A percentile compares a stretch with the other conserved stretches of the same genome.
These are phyloP conservation scores for Aspergillus carlsbadensis DNA, from an alignment of 495 filamentous ascomycete genomes.

Conservation along the genomic window DNA sequence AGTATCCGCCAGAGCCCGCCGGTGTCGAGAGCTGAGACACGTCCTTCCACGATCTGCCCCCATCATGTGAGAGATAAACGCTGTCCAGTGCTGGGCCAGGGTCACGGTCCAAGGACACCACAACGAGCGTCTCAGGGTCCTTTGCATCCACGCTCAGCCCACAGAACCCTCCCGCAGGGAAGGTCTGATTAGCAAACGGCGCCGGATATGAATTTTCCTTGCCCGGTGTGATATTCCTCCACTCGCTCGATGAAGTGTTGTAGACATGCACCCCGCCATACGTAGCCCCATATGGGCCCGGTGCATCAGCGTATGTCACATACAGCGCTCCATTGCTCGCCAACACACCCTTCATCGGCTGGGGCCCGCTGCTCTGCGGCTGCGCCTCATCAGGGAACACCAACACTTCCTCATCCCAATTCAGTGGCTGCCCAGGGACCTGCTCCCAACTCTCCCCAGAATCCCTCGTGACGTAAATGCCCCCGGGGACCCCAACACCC, in stretches of 20 bases:
- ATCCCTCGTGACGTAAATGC: constrained; percentile 15
- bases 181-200: constrained; percentile 13
- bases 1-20: constrained; percentile 34
- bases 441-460: constrained; percentile 16
- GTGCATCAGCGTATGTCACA: constrained; percentile 19
- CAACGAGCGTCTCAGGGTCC: constrained; percentile 18
- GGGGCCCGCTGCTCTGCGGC: constrained; percentile 16
- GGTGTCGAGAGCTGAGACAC: constrained; percentile 19
- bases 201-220: constrained; percentile 14
- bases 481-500: constrained; percentile 14
- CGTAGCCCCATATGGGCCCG: constrained; percentile 13
- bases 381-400: constrained; percentile 15
- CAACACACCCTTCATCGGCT: constrained; percentile 19
- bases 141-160: constrained; percentile 17
- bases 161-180: constrained; percentile 18
- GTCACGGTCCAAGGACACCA: constrained; percentile 16
- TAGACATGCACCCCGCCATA: constrained; percentile 19
- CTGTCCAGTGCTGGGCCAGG: constrained; percentile 18
- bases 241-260: constrained; percentile 13
- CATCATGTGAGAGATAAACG: constrained; percentile 20
- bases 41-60: constrained; percentile 20
- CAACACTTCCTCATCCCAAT: constrained; percentile 16
- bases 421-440: constrained; percentile 15
- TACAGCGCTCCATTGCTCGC: constrained; percentile 19
- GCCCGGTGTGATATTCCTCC: constrained; percentile 19